Conservation (phyloP, 2,329 filamentous ascomycete species). For the Pseudopyricularia cyperi region DNA sequence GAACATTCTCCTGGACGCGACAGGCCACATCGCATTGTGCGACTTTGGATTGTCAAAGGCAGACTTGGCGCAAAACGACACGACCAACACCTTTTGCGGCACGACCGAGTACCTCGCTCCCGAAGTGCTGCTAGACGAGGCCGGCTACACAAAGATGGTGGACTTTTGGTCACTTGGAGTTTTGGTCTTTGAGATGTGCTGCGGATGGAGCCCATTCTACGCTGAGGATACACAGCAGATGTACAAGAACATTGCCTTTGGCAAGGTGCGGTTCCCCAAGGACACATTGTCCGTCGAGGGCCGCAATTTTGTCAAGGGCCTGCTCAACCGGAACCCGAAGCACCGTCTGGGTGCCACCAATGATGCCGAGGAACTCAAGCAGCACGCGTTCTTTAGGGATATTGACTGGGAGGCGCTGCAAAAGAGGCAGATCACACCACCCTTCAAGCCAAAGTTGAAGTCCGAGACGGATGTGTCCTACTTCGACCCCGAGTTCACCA, state of each 20-base stretch:
- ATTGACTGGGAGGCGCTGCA: constrained; percentile 82
- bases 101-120: constrained; percentile 96
- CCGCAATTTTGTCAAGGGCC: constrained; percentile 92
- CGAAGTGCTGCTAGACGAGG: constrained; percentile 88
- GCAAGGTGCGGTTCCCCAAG: constrained; percentile 90
- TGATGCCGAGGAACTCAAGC: constrained; percentile 89
- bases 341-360: constrained; percentile 83
- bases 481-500: constrained; percentile 97
- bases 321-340: constrained; percentile 93
- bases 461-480: constrained; percentile 94
- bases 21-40: constrained; percentile 93
- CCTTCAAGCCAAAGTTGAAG: constrained; percentile 96
- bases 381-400: constrained; percentile 86
- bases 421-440: constrained; percentile 86
- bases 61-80: constrained; percentile 91
- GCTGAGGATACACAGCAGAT: constrained; percentile 99
- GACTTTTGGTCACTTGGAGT: constrained; percentile 99
- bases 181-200: constrained; percentile 98
- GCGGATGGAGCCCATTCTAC: constrained; percentile 97
- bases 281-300: constrained; percentile 92
- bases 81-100: constrained; percentile 97
- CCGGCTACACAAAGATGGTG: constrained; percentile 98
- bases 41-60: constrained; percentile 97
- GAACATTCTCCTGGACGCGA: constrained; percentile 92
- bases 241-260: constrained; percentile 99